Base-by-base conservation (phyloP, 2,329 filamentous ascomycete species). In the Phyllosticta citriasiana region DNA sequence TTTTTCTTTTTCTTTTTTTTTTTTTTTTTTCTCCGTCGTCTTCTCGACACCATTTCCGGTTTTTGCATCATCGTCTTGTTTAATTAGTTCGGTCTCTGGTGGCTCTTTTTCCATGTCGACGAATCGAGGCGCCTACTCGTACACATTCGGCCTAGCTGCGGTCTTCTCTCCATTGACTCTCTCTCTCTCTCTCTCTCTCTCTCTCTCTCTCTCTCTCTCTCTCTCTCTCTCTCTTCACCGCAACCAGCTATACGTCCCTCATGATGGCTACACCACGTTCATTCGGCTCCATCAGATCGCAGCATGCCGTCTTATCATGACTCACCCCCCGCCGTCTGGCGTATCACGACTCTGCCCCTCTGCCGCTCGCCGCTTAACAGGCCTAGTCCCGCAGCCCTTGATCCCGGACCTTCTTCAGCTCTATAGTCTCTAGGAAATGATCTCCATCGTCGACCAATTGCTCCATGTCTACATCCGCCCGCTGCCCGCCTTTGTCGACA, bases 381-480 rank as follows among this genome's bases (percentile, higher is more conserved):
- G 58, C 40, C 58, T 60, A 60, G 58, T 54, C 58, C 58, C 35
- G 35, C 35, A 47, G 35, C 35, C 58, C 53, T 55, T 60, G 58
- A 60, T 60, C 58, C 58, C 27, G 53, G 58, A 8, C 47, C 27
- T 53, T 60, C 51, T 30, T 12, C 27, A 30, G 9, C 35, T 40
- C 51, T 54, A 30, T 25, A 55, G 25, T 35, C 33, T 25, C 55
- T 55, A 27, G 53, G 53, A 55, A 56, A 56, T n/a, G 58, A 60
- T 60, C 58, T 35, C 51, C 58, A 47, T 16, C 16, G 2, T n/a
- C 40, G 40, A 47, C 40, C 40, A 47, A 47, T 47, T 47, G 40
- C 14, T 47, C 40, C 40, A n/a, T n/a, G 33, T 47, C 58, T 56
- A 47, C 51, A n/a, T 51, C 33, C 25, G 8, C 35, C 24, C 35